Conservation (phyloP, 495 filamentous ascomycete species). For the Pseudevernia furfuracea region DNA sequence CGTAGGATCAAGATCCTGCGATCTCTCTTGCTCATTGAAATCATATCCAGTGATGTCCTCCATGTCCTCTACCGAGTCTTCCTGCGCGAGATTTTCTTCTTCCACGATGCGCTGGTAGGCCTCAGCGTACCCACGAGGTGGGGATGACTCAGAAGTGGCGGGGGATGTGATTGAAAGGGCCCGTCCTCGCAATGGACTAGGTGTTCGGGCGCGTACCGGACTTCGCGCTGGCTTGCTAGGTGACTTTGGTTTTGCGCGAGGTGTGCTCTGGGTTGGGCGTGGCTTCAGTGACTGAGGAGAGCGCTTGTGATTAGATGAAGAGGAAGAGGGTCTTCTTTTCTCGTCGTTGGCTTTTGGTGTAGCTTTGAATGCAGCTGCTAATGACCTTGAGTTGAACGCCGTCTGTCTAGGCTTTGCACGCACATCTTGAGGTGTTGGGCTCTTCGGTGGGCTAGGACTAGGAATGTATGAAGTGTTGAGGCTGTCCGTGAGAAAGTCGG, state of each 20-base stretch:
- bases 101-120: constrained; percentile 42
- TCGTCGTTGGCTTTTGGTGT: constrained; percentile 17
- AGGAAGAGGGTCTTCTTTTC: constrained; percentile 13
- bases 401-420: constrained; percentile 21
- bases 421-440: constrained; percentile 11
- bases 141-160: constrained; percentile 31
- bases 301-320: constrained; percentile 15
- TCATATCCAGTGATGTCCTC: constrained; percentile 20
- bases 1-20: constrained; percentile 15
- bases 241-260: background rate
- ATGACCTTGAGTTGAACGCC: constrained; percentile 13
- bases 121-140: constrained; percentile 39
- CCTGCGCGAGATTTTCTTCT: constrained; percentile 36
- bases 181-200: constrained; percentile 21
- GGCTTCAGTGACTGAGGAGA: constrained; percentile 6
- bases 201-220: constrained; percentile 15
- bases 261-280: constrained; percentile 9
- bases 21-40: constrained; percentile 12
- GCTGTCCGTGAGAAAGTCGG: constrained; percentile 27
- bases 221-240: constrained; percentile 7
- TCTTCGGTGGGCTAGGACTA: constrained; percentile 22
- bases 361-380: constrained; percentile 20
- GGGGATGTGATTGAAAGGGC: constrained; percentile 27
- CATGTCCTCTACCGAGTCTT: constrained; percentile 26
- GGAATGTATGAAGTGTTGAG: constrained; percentile 25